Conservation (phyloP, 1,284 basidiomycete genomes). For the Xerocomus tenax region DNA sequence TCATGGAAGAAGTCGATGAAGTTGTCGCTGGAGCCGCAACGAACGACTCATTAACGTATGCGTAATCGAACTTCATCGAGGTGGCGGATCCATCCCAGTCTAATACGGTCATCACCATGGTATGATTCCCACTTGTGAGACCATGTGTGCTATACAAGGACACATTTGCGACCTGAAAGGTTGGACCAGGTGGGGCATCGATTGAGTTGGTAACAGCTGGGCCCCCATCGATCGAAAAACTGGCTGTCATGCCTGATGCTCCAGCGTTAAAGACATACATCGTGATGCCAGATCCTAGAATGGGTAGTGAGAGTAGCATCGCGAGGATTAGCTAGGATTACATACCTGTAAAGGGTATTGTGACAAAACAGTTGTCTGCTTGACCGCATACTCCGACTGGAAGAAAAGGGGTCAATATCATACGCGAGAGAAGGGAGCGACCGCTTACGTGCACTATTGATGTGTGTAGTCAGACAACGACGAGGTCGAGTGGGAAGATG, state of each 20-base stretch:
- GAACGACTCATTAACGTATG: constrained; percentile 21
- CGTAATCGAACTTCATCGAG: constrained; percentile 27
- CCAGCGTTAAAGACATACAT: constrained; percentile 26
- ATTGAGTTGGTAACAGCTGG: constrained; percentile 2
- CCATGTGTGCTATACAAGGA: constrained; percentile 16
- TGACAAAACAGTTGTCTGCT: constrained; percentile 14
- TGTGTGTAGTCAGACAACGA: constrained; percentile 1
- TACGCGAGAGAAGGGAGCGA: neutral
- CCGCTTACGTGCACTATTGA: constrained; percentile 17
- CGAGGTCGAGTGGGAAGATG: neutral
- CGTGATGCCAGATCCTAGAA: constrained; percentile 21
- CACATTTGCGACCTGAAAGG: constrained; percentile 20
- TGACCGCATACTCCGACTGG: constrained; percentile 18
- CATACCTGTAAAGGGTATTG: constrained; percentile 22
- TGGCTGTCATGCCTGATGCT: constrained; percentile 17
- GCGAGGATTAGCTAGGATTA: neutral
- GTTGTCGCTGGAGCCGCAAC: constrained; percentile 9
- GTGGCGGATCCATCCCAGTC: constrained; percentile 16
- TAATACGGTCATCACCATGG: constrained; percentile 20
- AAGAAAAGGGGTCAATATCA: neutral
- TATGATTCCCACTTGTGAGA: constrained; percentile 17
- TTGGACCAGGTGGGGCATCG: constrained; percentile 9
- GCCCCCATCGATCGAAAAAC: constrained; percentile 18
- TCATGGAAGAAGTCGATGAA: neutral
- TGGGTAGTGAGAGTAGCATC: neutral